phyloP scores from a whole-genome alignment of 345 rosid species.

The Garcia nutans region DNA sequence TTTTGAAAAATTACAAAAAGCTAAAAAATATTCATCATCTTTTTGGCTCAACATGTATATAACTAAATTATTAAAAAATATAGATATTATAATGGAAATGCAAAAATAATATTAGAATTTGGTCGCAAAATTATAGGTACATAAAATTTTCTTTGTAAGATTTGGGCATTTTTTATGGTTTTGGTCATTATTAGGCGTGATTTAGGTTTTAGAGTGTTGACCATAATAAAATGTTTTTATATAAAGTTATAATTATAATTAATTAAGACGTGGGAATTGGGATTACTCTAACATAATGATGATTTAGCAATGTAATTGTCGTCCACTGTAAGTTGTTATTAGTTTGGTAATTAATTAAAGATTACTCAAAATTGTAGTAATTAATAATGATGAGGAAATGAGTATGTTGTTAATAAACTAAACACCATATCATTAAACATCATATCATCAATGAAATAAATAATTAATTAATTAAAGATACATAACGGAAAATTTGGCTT shows the following conservation, averaged over 20 bases:
- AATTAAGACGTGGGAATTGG: not conserved
- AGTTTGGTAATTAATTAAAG: not conserved
- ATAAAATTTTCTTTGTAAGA: no score
- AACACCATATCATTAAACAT: not conserved
- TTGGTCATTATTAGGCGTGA: conserved; percentile 3
- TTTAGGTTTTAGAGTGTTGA: not conserved
- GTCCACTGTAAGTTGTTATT: conserved; percentile 1
- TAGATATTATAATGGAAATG: no score
- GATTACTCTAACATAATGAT: conserved; percentile 3
- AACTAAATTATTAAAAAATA: no score
- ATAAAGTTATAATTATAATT: not conserved
- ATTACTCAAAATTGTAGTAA: not conserved
- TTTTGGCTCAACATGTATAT: not conserved
- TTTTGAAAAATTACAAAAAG: no score
- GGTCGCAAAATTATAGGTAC: not conserved
- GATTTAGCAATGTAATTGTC: conserved; percentile 9
- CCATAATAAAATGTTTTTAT: not conserved
- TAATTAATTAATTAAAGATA: not conserved
- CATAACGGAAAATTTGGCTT: not conserved
- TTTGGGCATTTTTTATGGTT: no score
- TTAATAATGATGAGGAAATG: conserved; percentile 12
- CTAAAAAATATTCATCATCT: not conserved
- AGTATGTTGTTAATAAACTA: conserved; percentile 7
- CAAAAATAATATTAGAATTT: no score
- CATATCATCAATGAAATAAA: no score